These are phyloP conservation scores for Microstegium vimineum DNA, from an alignment of 176 grass and related monocot species.

Conservation along the genomic window DNA sequence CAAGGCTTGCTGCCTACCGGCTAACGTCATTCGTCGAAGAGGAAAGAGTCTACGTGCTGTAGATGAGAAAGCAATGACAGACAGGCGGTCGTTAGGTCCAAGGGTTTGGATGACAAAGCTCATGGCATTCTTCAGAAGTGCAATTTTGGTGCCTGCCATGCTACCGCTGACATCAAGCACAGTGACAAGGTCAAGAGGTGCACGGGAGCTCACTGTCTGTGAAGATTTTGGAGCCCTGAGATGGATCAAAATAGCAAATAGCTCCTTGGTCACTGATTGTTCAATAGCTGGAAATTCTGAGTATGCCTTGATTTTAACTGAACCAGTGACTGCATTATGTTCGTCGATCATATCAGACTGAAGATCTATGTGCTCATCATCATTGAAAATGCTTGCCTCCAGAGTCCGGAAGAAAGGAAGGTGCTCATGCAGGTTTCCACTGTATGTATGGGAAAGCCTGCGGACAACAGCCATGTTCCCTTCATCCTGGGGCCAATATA, in stretches of 20 bases:
- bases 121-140: conserved; percentile 82
- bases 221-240: conserved; percentile 68
- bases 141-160: conserved; percentile 82
- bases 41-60: conserved; percentile 61
- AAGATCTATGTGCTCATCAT: conserved; percentile 61
- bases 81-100: conserved; percentile 81
- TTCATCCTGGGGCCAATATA: conserved; percentile 49
- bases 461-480: conserved; percentile 46
- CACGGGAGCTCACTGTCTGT: conserved; percentile 35
- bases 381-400: conserved; percentile 59
- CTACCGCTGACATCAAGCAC: conserved; percentile 95
- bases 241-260: conserved; percentile 80
- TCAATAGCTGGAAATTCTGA: conserved; percentile 50
- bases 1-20: conserved; percentile 51
- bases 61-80: conserved; percentile 74
- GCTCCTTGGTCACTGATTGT: conserved; percentile 33
- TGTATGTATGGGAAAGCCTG: conserved; percentile 34
- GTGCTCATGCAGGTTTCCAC: conserved; percentile 34
- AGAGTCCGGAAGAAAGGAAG: conserved; percentile 34
- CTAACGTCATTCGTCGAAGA: conserved; percentile 56
- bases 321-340: conserved; percentile 15
- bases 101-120: conserved; percentile 79
- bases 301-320: conserved; percentile 61
- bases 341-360: conserved; percentile 26
- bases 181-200: conserved; percentile 84